Base-by-base conservation (phyloP, 306 rosid species). In the Vigna mungo region DNA sequence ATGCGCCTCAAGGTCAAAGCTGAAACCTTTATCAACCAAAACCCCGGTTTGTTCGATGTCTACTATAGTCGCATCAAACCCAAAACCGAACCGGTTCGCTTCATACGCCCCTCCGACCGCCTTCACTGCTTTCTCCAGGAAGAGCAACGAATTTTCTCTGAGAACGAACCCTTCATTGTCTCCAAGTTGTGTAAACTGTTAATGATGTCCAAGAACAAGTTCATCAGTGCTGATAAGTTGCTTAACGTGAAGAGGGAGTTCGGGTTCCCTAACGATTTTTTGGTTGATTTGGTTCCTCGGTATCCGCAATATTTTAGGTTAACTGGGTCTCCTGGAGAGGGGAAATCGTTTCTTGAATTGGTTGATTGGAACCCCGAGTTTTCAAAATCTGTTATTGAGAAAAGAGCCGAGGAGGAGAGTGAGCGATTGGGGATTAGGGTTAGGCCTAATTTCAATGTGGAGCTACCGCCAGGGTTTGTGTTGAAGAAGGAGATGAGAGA, bases 401-500 rank as follows among this genome's bases (percentile, higher is more conserved):
- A 37, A 49, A 89, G 93, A 77, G 97, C 94, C 1, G 96, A 92
- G 32, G 97, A 86, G 82, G 97, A 90, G 76, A 78, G 84, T 2
- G 73, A 11, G 53, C 25, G 77, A 72, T 87, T 82, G 0, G 94
- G 99, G 79, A 86, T 92, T n/a, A 78, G 85, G 76, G 88, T 84
- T 67, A 81, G 96, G 84, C 91, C 99, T n/a, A 92, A 79, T 82
- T 95, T 95, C 77, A 34, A 75, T 55, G 83, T 88, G 21, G 76
- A 87, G 82, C 96, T 91, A 52, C 99, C 97, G 0, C 52, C 61
- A 0, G 97, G 99, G 44, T 86, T 84, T 83, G 76, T 86, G 86
- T 84, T 92, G 86, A 92, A 63, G 85, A 91, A 88, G 82, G 94
- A 90, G 74, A 95, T 95, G 97, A 87, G 94, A 82, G 97, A 92